phyloP scores from a whole-genome alignment of 1,139 yeast genomes.

The Taphrina deformans region DNA sequence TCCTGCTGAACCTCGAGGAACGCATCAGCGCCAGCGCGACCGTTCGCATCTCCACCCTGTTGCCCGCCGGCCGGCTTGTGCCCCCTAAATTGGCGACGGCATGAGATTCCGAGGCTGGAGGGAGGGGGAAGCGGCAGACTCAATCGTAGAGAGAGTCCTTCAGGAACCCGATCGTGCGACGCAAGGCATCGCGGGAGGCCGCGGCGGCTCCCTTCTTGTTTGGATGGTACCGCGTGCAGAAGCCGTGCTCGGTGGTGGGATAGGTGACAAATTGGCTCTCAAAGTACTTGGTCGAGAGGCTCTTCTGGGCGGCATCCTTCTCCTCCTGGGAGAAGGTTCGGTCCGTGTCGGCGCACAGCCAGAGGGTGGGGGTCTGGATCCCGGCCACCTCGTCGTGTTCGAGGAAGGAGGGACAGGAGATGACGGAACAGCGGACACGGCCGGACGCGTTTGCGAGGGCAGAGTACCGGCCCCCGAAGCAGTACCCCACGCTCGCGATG shows the following conservation, averaged over 20 bases:
- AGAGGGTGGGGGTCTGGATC: constrained; percentile 30
- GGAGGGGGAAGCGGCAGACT: too few species aligned
- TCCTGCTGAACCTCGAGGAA: too few species aligned
- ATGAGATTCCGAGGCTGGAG: too few species aligned
- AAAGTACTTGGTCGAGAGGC: constrained; percentile 22
- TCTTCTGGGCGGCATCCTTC: constrained; percentile 26
- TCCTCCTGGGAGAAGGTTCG: constrained; percentile 25
- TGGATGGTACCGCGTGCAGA: constrained; percentile 32
- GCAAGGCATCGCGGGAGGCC: constrained; percentile 21
- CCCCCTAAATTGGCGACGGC: too few species aligned
- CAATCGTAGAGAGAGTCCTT: constrained; percentile 28
- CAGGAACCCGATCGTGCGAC: constrained; percentile 18
- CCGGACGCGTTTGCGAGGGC: constrained; percentile 35
- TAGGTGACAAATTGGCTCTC: constrained; percentile 29
- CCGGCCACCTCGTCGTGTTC: constrained; percentile 25
- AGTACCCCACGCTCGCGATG: constrained; percentile 38
- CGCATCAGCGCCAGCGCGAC: neutral
- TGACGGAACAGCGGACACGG: constrained; percentile 32
- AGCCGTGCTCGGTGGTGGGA: constrained; percentile 31
- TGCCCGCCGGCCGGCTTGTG: too few species aligned
- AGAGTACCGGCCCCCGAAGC: constrained; percentile 40
- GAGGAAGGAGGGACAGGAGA: constrained; percentile 30
- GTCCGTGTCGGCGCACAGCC: constrained; percentile 32
- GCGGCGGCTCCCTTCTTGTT: constrained; percentile 32
- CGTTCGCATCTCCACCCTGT: too few species aligned